Percentiles rank a stretch among this genome's conserved stretches.
Conservation (phyloP, 2,329 filamentous ascomycete genomes). For the Clonostachys rosea region DNA sequence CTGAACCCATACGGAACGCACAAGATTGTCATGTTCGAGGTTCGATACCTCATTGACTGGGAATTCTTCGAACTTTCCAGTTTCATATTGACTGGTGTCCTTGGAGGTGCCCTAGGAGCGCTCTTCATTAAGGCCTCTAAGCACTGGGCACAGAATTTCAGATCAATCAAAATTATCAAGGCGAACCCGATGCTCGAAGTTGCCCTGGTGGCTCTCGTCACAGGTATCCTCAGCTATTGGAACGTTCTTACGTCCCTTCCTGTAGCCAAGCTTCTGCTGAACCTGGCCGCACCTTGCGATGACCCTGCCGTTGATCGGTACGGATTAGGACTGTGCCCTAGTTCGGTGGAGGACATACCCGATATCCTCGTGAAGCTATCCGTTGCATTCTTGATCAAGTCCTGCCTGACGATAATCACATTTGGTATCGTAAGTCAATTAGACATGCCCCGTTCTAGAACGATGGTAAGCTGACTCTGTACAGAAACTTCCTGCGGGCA, state of each 20-base stretch:
- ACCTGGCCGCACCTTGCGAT: conserved; percentile 84
- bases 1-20: conserved; percentile 92
- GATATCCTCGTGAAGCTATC: conserved; percentile 67
- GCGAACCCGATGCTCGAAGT: conserved; percentile 82
- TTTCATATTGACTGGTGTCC: conserved; percentile 80
- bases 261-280: conserved; percentile 85
- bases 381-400: conserved; percentile 84
- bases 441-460: conserved; percentile 9
- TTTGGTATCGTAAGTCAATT: conserved; percentile 72
- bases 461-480: conserved; percentile 18
- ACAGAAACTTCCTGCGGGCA: conserved; percentile 83
- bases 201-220: conserved; percentile 77
- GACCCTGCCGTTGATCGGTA: conserved; percentile 59
- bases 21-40: conserved; percentile 96
- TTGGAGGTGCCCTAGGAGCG: conserved; percentile 82
- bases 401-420: conserved; percentile 80
- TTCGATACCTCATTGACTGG: conserved; percentile 89
- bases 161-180: conserved; percentile 77
- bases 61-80: conserved; percentile 83
- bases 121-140: conserved; percentile 95
- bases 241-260: conserved; percentile 85
- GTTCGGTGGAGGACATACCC: conserved; percentile 69
- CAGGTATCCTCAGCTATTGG: conserved; percentile 87
- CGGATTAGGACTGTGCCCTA: conserved; percentile 73
- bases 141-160: conserved; percentile 84